Conservation (phyloP, 306 rosid species). For the Senna tora region DNA sequence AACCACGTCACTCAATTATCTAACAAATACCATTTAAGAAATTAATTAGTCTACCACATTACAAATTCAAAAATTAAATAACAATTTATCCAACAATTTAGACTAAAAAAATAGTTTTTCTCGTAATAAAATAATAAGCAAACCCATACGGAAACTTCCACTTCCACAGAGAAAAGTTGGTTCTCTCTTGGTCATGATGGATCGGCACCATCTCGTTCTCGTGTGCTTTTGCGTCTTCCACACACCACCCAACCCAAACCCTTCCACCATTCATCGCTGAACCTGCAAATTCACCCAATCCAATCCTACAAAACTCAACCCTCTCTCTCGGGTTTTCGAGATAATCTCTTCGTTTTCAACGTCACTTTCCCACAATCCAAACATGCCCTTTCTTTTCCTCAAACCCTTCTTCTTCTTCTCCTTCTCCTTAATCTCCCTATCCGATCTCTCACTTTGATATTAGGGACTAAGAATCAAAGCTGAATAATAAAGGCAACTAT, state of each 20-base stretch:
- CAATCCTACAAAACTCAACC: background rate
- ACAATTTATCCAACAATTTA: too few relatives aligned
- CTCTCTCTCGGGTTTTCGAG: background rate
- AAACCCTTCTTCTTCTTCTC: background rate
- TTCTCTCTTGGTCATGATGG: background rate
- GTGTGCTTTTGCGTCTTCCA: background rate
- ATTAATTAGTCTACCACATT: too few relatives aligned
- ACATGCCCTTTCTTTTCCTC: background rate
- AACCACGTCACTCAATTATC: too few relatives aligned
- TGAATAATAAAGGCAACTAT: background rate
- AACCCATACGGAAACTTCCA: too few relatives aligned
- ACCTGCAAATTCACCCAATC: background rate
- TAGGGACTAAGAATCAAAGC: conserved; percentile 4
- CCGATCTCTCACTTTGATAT: conserved; percentile 19
- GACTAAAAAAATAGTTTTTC: too few relatives aligned
- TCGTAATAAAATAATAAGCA: too few relatives aligned
- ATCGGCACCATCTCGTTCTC: background rate
- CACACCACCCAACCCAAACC: background rate
- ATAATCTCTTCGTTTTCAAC: background rate
- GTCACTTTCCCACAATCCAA: conserved; percentile 11
- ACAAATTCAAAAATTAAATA: too few relatives aligned
- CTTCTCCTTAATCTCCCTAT: background rate
- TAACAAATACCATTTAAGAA: too few relatives aligned
- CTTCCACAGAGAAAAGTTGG: background rate
- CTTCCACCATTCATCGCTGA: background rate